Evolutionary conservation across 495 filamentous ascomycete genomes (phyloP).

Genomic region (Bacidia gigantensis): DNA sequence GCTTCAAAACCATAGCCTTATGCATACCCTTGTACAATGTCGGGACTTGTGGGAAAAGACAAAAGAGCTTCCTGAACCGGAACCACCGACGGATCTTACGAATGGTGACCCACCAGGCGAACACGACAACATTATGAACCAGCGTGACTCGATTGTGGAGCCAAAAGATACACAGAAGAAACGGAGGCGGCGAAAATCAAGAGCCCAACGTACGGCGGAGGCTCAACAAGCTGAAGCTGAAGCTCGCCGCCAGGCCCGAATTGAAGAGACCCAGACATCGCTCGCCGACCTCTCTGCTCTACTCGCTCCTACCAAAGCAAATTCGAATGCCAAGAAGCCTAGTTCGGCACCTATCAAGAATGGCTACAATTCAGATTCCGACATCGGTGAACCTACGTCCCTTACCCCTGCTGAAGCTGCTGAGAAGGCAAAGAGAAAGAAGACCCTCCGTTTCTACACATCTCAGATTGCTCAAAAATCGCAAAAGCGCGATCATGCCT

Average conservation of each 20-base stretch:
- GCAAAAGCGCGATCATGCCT: constrained; percentile 69
- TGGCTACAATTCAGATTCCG: constrained; percentile 32
- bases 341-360: not conserved
- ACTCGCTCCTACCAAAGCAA: constrained; percentile 18
- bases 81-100: constrained; percentile 1
- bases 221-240: constrained; percentile 38
- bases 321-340: constrained; percentile 21
- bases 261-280: constrained; percentile 48
- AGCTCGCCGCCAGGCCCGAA: constrained; percentile 39
- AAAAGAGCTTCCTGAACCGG: constrained; percentile 37
- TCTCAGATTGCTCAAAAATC: constrained; percentile 88
- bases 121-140: no score
- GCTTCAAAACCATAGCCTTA: constrained; percentile 75
- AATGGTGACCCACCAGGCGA: no score
- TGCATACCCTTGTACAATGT: constrained; percentile 70
- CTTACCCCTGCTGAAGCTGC: constrained; percentile 52
- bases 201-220: constrained; percentile 35
- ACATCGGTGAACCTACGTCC: constrained; percentile 53
- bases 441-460: constrained; percentile 88
- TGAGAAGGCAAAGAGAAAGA: constrained; percentile 75
- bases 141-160: not conserved
- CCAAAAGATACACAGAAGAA: constrained; percentile 4
- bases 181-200: constrained; percentile 35
- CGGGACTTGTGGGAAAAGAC: constrained; percentile 67
- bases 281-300: constrained; percentile 52